Evolutionary conservation across 73 alveolate genomes (phyloP).

Genomic region (Paramecium primaurelia): DNA sequence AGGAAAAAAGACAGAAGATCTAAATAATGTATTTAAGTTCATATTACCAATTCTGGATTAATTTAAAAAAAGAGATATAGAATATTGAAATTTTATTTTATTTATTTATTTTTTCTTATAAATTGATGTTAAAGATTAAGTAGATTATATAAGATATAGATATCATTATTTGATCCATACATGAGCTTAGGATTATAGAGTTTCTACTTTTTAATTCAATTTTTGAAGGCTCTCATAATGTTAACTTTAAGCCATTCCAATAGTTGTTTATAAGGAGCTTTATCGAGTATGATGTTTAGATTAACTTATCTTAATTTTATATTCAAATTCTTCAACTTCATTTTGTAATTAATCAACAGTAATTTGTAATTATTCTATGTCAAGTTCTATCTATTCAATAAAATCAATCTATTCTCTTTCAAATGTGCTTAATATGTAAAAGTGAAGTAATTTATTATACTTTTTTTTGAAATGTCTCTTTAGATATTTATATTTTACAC

Average conservation of each 20-base stretch:
- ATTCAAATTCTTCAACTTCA: background rate
- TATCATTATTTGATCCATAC: background rate
- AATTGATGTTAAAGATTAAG: background rate
- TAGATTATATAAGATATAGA: background rate
- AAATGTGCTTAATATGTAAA: background rate
- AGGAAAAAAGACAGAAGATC: conserved; percentile 88
- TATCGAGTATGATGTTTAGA: background rate
- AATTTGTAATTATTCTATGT: background rate
- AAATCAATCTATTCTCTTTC: background rate
- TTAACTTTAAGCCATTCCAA: background rate
- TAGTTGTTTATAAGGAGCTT: background rate
- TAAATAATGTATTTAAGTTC: conserved; percentile 79
- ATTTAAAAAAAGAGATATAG: conserved; percentile 67
- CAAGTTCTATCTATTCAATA: background rate
- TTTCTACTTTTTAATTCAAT: background rate
- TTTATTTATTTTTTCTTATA: background rate
- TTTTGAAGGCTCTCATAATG: background rate
- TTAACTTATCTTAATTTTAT: background rate
- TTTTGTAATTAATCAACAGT: background rate
- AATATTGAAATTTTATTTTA: conserved; percentile 8
- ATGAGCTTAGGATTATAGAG: background rate
- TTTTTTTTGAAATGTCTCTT: background rate
- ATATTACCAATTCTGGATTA: conserved; percentile 82
- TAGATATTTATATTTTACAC: background rate
- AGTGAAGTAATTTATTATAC: background rate